Conservation (phyloP, 2,329 filamentous ascomycete genomes). For the Cordyceps pruinosa region DNA sequence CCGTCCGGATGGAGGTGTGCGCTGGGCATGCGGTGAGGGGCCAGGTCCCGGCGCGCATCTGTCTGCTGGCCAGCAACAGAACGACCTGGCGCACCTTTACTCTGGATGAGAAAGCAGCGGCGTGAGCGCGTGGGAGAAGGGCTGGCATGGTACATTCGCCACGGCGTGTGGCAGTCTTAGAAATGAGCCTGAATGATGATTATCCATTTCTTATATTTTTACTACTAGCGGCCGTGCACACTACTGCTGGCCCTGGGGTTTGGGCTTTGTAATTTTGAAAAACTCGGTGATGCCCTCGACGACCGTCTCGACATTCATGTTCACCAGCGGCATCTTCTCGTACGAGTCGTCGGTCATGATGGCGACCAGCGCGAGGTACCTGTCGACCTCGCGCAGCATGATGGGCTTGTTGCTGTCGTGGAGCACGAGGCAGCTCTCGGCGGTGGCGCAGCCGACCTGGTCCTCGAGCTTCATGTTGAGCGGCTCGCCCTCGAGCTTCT, state of each 20-base stretch:
- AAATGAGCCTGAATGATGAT: background rate
- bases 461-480: constrained; percentile 58
- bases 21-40: constrained; percentile 37
- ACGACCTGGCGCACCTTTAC: constrained; percentile 41
- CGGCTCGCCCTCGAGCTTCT: constrained; percentile 50
- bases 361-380: constrained; percentile 73
- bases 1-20: constrained; percentile 46
- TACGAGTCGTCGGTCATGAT: constrained; percentile 82
- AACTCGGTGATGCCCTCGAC: constrained; percentile 74
- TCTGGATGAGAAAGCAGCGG: background rate
- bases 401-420: constrained; percentile 58
- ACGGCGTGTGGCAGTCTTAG: background rate
- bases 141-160: background rate
- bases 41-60: constrained; percentile 42
- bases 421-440: constrained; percentile 62
- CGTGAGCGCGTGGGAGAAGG: background rate
- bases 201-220: background rate
- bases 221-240: background rate
- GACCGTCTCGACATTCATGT: constrained; percentile 80
- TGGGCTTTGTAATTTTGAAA: constrained; percentile 63
- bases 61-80: constrained; percentile 42
- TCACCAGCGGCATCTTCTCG: constrained; percentile 76
- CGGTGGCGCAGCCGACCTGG: constrained; percentile 58
- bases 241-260: constrained; percentile 23
- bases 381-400: constrained; percentile 62